Conservation (phyloP, 306 rosid genomes). For the Vachellia collinsii region DNA sequence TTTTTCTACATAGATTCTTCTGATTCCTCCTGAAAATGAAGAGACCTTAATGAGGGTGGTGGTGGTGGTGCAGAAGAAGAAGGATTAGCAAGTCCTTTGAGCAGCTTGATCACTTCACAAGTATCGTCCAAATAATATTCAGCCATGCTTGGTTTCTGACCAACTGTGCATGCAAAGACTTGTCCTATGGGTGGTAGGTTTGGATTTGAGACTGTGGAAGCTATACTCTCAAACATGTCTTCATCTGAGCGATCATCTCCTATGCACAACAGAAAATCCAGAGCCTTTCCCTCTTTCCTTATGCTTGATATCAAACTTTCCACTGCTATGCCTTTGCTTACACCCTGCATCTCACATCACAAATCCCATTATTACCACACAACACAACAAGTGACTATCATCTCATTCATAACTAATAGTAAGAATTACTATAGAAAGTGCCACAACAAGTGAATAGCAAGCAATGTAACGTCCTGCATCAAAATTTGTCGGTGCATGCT, state of each 20-base stretch:
- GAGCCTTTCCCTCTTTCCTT: slow-evolving; percentile 50
- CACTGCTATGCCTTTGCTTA: slow-evolving; percentile 70
- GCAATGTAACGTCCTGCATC: too few relatives aligned
- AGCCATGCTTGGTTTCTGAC: slow-evolving; percentile 80
- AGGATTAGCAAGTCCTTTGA: slow-evolving; percentile 61
- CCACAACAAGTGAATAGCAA: too few relatives aligned
- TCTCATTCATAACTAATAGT: too few relatives aligned
- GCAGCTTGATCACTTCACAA: slow-evolving; percentile 57
- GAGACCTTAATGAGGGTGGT: not conserved
- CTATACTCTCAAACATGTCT: slow-evolving; percentile 74
- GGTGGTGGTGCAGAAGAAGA: slow-evolving; percentile 25
- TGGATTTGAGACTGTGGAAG: slow-evolving; percentile 43
- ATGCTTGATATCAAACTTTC: slow-evolving; percentile 59
- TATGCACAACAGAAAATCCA: slow-evolving; percentile 65
- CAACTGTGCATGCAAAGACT: slow-evolving; percentile 72
- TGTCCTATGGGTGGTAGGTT: slow-evolving; percentile 44
- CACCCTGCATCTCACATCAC: slow-evolving; percentile 47
- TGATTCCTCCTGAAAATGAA: not conserved
- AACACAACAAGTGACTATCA: too few relatives aligned
- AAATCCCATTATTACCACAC: not conserved
- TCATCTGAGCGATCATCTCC: slow-evolving; percentile 80
- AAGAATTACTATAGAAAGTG: too few relatives aligned
- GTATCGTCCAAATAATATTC: slow-evolving; percentile 75
- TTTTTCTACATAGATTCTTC: slow-evolving; percentile 9
- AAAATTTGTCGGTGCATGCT: too few relatives aligned